Evolutionary conservation across 2,329 filamentous ascomycete genomes (phyloP).

Genomic region (Colletotrichum lentis): DNA sequence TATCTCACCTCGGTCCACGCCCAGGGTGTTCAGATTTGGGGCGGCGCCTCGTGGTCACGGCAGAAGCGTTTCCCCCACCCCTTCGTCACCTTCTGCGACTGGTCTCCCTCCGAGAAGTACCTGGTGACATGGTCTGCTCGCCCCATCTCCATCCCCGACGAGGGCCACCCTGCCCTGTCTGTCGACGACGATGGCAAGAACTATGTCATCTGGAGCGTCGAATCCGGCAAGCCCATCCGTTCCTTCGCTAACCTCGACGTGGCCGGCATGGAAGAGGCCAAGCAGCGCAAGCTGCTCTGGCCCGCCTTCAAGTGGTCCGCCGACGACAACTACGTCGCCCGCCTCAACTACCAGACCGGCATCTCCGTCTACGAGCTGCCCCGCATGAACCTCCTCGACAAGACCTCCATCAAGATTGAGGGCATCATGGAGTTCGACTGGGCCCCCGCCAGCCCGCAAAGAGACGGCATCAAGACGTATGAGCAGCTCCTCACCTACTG

Average conservation of each 20-base stretch:
- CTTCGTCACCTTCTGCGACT: conserved; percentile 94
- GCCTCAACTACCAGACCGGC: conserved; percentile 84
- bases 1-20: conserved; percentile 94
- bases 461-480: conserved; percentile 87
- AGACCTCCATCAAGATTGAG: conserved; percentile 93
- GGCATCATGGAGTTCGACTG: conserved; percentile 98
- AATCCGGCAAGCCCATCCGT: conserved; percentile 85
- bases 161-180: conserved; percentile 81
- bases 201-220: conserved; percentile 98
- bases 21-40: conserved; percentile 98
- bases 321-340: conserved; percentile 95
- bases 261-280: conserved; percentile 67
- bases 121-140: conserved; percentile 96
- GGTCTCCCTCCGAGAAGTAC: conserved; percentile 92
- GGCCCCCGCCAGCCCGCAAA: conserved; percentile 83
- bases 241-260: conserved; percentile 93
- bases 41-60: conserved; percentile 85
- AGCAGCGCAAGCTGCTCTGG: conserved; percentile 89
- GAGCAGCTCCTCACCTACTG: conserved; percentile 98
- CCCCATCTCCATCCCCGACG: conserved; percentile 90
- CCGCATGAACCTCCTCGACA: conserved; percentile 88
- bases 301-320: conserved; percentile 99
- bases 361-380: conserved; percentile 93
- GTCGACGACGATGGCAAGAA: conserved; percentile 98
- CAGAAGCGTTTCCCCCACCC: conserved; percentile 95